Conservation (phyloP, 371 early-diverging fungal species). For the Rhizomucor pusillus region DNA sequence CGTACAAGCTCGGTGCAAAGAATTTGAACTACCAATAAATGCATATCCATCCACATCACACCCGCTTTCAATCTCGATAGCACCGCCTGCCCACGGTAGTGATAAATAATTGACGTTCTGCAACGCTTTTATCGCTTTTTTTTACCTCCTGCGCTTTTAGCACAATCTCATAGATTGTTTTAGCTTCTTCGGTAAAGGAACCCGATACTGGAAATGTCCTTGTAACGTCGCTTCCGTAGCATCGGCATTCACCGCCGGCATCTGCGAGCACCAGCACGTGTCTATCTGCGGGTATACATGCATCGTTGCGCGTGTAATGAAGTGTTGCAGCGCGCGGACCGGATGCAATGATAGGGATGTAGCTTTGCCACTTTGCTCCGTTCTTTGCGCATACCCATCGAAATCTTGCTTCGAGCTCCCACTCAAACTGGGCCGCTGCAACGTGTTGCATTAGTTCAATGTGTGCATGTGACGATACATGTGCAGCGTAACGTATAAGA, state of each 20-base stretch:
- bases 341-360: conserved; percentile 58
- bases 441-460: conserved; percentile 24
- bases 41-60: conserved; percentile 87
- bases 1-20: conserved; percentile 66
- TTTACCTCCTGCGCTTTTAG: conserved; percentile 72
- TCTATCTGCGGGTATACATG: conserved; percentile 22
- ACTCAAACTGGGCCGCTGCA: conserved; percentile 48
- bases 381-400: conserved; percentile 50
- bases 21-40: conserved; percentile 65
- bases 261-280: conserved; percentile 75
- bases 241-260: conserved; percentile 77
- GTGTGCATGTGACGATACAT: conserved; percentile 47
- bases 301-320: conserved; percentile 52
- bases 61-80: conserved; percentile 66
- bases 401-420: conserved; percentile 56
- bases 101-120: too few species aligned
- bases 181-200: conserved; percentile 68
- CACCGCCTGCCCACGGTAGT: too few species aligned
- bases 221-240: conserved; percentile 89
- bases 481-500: conserved; percentile 31
- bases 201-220: conserved; percentile 84
- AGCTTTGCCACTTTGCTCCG: conserved; percentile 43
- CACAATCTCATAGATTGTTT: conserved; percentile 80
- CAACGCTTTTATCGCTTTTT: too few species aligned
- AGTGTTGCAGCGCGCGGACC: conserved; percentile 53